phyloP scores from a whole-genome alignment of 805 yeast species.

The Tetrapisispora pingtungensis region DNA sequence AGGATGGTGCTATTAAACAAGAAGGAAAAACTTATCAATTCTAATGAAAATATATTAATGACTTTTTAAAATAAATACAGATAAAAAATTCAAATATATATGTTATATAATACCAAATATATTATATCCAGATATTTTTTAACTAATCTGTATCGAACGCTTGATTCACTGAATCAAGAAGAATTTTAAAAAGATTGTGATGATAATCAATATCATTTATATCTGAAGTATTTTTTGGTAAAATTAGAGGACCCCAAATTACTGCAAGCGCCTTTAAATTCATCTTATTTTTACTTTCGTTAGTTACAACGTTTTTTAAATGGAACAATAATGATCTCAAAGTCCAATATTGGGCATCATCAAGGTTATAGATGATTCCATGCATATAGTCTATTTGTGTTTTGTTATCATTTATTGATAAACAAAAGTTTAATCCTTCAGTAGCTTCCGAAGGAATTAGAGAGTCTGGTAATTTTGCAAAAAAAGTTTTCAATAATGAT shows the following conservation, averaged over 20 bases:
- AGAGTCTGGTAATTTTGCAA: constrained; percentile 67
- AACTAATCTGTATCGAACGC: constrained; percentile 53
- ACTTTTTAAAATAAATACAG: not conserved
- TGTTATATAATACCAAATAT: not conserved
- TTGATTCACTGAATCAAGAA: constrained; percentile 73
- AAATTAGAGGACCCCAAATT: constrained; percentile 89
- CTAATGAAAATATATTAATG: not conserved
- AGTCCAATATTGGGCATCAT: constrained; percentile 93
- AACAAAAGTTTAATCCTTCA: constrained; percentile 38
- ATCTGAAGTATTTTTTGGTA: constrained; percentile 56
- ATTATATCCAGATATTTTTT: too few species aligned
- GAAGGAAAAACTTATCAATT: not conserved
- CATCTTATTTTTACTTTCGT: constrained; percentile 67
- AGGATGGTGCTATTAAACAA: constrained; percentile 5
- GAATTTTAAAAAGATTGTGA: constrained; percentile 70
- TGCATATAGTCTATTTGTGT: constrained; percentile 68
- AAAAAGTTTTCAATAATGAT: constrained; percentile 72
- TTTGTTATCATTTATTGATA: constrained; percentile 55
- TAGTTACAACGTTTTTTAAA: constrained; percentile 58
- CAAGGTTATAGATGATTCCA: constrained; percentile 77
- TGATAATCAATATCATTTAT: constrained; percentile 68
- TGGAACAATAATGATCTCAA: constrained; percentile 78
- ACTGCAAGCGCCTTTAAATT: constrained; percentile 69
- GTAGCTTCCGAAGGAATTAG: constrained; percentile 21
- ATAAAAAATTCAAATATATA: too few species aligned